Evolutionary conservation across 2,329 filamentous ascomycete species (phyloP), one percentile per base, ranked within the genome.

Genomic region (Chalaropsis thielavioides): DNA sequence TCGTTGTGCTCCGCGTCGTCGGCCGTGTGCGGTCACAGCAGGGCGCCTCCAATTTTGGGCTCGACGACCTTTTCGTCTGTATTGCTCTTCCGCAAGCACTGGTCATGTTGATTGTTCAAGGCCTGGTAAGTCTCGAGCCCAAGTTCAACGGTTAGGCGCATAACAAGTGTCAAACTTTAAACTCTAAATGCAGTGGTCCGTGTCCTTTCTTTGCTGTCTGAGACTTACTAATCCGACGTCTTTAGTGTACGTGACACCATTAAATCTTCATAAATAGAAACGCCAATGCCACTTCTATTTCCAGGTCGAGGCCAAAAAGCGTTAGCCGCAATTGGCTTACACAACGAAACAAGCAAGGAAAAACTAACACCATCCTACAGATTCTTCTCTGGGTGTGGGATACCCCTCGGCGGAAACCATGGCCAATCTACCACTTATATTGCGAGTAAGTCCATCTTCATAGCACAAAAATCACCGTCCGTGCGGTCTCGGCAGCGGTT

Each of bases 31-130:
- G 31, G 15, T 31, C 51, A 56, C 43, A 68, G 31, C 69, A 70
- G 6, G 70, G 70, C 11, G 69, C 54, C 11, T 62, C 69, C 15
- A 69, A 68, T n/a, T 67, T 75, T n/a, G 71, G 73, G 54, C 71
- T 69, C 69, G 75, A 77, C 69, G 75, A 76, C 68, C 73, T 71
- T 65, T 69, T 76, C n/a, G 74, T 75, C 58, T 56, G 74, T 1
- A 27, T 72, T 40, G 70, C 74, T 13, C 56, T 75, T 67, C 73
- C 73, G 22, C 72, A 71, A 65, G 70, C 68, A 35, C 56, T 74
- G 17, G 68, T 64, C 31, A 72, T 73, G 70, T 56, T 74, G 35
- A 54, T 71, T 7, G 71, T 73, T 17, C 71, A 74, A 65, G 72
- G 71, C 15, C 22, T 72, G 24, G 73, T 74, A 68, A 70, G 72